Evolutionary conservation across 2,329 filamentous ascomycete species (phyloP).

Genomic region (Hypoxylon sp.): DNA sequence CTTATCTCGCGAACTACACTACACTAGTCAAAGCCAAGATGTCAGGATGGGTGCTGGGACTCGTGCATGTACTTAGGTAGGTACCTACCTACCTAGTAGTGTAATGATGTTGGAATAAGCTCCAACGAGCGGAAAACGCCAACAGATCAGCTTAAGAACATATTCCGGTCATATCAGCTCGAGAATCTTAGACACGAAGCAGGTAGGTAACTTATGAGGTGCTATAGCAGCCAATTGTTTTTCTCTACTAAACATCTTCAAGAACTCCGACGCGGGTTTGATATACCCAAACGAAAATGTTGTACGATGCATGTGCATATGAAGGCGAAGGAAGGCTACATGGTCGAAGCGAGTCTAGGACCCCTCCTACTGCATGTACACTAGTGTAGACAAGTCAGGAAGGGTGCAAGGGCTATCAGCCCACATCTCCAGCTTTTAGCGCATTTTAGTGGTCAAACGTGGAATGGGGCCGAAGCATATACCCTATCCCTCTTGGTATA

Average conservation of each 20-base stretch:
- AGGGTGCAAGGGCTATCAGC: slow-evolving; percentile 26
- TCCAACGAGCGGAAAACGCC: slow-evolving; percentile 8
- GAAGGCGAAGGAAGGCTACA: background rate
- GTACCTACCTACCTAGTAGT: too few species aligned
- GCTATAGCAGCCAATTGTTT: background rate
- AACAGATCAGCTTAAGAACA: background rate
- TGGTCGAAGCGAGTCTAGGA: slow-evolving; percentile 12
- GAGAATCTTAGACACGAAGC: background rate
- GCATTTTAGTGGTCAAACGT: slow-evolving; percentile 17
- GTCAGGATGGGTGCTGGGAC: slow-evolving; percentile 13
- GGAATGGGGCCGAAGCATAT: slow-evolving; percentile 20
- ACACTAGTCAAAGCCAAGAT: slow-evolving; percentile 5
- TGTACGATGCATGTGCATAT: too few species aligned
- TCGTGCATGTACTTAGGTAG: background rate
- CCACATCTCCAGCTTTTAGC: slow-evolving; percentile 31
- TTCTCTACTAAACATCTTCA: background rate
- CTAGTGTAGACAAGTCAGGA: too few species aligned
- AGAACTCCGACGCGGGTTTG: background rate
- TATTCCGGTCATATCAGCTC: background rate
- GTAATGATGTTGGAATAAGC: slow-evolving; percentile 3
- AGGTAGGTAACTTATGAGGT: too few species aligned
- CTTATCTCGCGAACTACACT: slow-evolving; percentile 9
- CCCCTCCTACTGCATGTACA: slow-evolving; percentile 2
- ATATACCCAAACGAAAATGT: background rate
- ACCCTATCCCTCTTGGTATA: slow-evolving; percentile 16